These are phyloP conservation scores for Clathrospora elynae DNA, from an alignment of 2,329 filamentous ascomycete genomes.

Conservation along the genomic window DNA sequence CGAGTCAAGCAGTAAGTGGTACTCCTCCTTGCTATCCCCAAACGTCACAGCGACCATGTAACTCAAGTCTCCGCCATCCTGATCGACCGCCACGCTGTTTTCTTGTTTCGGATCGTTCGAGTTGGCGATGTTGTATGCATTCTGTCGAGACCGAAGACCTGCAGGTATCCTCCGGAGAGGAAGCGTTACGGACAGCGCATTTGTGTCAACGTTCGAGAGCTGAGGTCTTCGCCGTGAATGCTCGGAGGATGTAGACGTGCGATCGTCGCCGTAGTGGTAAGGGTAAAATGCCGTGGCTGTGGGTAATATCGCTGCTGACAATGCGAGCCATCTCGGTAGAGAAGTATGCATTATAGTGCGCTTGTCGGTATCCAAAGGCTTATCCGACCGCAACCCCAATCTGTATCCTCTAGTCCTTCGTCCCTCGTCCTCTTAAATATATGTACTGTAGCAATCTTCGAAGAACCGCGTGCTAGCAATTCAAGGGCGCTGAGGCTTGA, in stretches of 20 bases:
- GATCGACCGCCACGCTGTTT: conserved; percentile 58
- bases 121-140: conserved; percentile 53
- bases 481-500: too few species aligned
- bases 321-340: conserved; percentile 28
- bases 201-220: conserved; percentile 3
- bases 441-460: too few species aligned
- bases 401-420: too few species aligned
- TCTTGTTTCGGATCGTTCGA: conserved; percentile 40
- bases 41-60: conserved; percentile 60
- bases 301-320: conserved; percentile 34
- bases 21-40: conserved; percentile 56
- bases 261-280: conserved; percentile 28
- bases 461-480: too few species aligned
- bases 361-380: too few species aligned
- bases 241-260: conserved; percentile 5
- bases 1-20: conserved; percentile 61
- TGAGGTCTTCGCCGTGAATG: conserved; percentile 12
- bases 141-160: conserved; percentile 50
- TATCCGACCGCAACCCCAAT: too few species aligned
- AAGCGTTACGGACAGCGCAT: conserved; percentile 27
- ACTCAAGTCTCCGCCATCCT: conserved; percentile 60
- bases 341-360: conserved; percentile 40
- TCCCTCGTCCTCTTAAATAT: too few species aligned
- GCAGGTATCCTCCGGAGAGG: conserved; percentile 39
- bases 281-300: conserved; percentile 45